A percentile compares a stretch with the other conserved stretches of the same genome.
Evolutionary conservation across 176 grass and related monocot species (phyloP).

Genomic region (Aegilops umbellulata): DNA sequence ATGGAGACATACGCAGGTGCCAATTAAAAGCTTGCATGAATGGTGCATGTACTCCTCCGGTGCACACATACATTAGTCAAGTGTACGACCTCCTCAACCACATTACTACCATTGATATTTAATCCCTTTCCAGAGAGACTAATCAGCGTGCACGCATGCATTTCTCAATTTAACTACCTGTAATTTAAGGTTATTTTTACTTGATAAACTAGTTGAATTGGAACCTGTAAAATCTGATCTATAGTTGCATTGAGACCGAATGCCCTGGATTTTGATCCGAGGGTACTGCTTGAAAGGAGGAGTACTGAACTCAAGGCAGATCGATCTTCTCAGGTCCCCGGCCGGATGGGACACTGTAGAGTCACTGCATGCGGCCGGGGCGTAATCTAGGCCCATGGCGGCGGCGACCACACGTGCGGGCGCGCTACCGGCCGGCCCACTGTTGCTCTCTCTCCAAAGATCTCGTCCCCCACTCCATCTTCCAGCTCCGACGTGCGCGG

Average conservation of each 20-base stretch:
- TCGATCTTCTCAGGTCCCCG: constrained; percentile 57
- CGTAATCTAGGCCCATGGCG: constrained; percentile 40
- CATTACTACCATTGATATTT: neutral
- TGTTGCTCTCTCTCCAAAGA: constrained; percentile 25
- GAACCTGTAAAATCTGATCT: neutral
- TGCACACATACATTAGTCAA: neutral
- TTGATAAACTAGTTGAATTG: neutral
- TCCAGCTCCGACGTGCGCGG: constrained; percentile 1
- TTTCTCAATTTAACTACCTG: neutral
- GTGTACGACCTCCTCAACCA: neutral
- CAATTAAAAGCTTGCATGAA: constrained; percentile 45
- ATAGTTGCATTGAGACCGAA: neutral
- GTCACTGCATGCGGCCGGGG: no score
- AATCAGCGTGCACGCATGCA: neutral
- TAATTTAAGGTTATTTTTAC: neutral
- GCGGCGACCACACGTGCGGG: constrained; percentile 45
- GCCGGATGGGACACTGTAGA: constrained; percentile 22
- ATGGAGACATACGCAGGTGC: constrained; percentile 17
- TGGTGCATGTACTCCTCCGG: constrained; percentile 21
- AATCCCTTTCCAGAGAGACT: neutral
- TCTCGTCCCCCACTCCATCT: constrained; percentile 11
- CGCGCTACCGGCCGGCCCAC: neutral
- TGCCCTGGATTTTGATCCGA: neutral
- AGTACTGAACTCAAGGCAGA: constrained; percentile 11
- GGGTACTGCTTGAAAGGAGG: neutral